phyloP scores from a whole-genome alignment of 108 stramenopile genomes.

The Cyclotella atomus region DNA sequence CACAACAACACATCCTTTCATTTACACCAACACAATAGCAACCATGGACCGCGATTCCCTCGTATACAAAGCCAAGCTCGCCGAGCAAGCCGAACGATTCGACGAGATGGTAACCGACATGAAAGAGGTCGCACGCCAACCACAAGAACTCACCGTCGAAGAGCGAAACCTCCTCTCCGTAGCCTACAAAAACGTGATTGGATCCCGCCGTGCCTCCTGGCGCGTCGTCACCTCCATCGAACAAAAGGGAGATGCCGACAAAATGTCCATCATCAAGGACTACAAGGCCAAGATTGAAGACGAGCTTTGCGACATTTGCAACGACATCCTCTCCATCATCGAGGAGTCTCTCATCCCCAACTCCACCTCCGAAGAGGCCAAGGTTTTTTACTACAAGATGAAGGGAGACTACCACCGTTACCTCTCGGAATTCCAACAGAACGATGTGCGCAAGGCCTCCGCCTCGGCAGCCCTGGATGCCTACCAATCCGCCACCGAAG shows the following conservation, averaged over 20 bases:
- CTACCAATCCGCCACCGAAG: conserved; percentile 95
- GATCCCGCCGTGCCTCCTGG: conserved; percentile 99
- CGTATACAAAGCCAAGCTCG: conserved; percentile 99
- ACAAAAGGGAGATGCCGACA: conserved; percentile 97
- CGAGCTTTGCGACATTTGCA: conserved; percentile 97
- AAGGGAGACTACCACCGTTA: conserved; percentile 99
- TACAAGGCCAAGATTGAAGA: conserved; percentile 96
- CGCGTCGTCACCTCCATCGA: conserved; percentile 99
- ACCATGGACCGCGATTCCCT: conserved; percentile 90
- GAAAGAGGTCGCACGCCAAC: conserved; percentile 98
- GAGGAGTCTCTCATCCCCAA: conserved; percentile 98
- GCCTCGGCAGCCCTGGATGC: conserved; percentile 96
- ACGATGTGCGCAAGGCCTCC: conserved; percentile 87
- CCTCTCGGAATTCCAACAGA: conserved; percentile 94
- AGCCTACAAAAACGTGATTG: conserved; percentile 99
- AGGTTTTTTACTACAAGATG: conserved; percentile 99
- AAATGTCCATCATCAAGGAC: conserved; percentile 94
- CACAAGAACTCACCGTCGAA: conserved; percentile 98
- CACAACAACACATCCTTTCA: too few relatives aligned
- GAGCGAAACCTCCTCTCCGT: conserved; percentile 99
- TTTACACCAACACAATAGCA: neutral
- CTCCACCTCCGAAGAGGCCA: conserved; percentile 96
- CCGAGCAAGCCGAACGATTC: conserved; percentile 99
- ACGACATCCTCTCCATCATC: conserved; percentile 98
- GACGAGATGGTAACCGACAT: conserved; percentile 97